A percentile compares a stretch with the other conserved stretches of the same genome.
Conservation (phyloP, 257 asterid species). For the Solanum gracilifrons region DNA sequence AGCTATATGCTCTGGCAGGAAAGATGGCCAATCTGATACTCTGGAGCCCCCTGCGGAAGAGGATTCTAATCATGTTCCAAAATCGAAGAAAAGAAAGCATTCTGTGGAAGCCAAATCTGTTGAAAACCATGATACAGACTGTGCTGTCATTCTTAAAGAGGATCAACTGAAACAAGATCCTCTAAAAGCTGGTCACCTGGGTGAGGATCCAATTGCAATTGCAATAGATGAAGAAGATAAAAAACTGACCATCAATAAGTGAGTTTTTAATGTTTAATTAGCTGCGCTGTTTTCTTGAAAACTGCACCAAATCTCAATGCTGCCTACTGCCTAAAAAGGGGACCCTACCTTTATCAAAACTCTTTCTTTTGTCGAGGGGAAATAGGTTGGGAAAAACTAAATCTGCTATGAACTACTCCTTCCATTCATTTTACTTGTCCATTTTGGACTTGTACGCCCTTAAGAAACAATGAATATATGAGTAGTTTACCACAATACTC, state of each 20-base stretch:
- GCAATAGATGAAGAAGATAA: slow-evolving; percentile 20
- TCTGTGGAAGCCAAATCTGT: slow-evolving; percentile 13
- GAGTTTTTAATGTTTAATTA: slow-evolving; percentile 6
- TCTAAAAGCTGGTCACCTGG: slow-evolving; percentile 8
- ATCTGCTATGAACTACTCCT: not conserved
- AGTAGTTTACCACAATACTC: not conserved
- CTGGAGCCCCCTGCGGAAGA: slow-evolving; percentile 13
- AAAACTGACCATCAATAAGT: slow-evolving; percentile 34
- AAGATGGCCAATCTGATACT: not conserved
- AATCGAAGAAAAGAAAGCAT: slow-evolving; percentile 43
- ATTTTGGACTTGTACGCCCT: not conserved
- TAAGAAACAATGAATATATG: not conserved
- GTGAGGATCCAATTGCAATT: slow-evolving; percentile 16
- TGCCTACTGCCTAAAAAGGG: not conserved
- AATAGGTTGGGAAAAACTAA: not conserved
- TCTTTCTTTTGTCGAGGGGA: not conserved
- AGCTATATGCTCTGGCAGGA: slow-evolving; percentile 23
- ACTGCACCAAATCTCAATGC: not conserved
- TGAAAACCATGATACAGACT: slow-evolving; percentile 8
- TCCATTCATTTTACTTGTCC: not conserved
- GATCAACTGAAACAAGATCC: slow-evolving; percentile 22
- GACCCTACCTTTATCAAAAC: not conserved
- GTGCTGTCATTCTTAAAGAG: slow-evolving; percentile 5
- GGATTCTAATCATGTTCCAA: slow-evolving; percentile 19
- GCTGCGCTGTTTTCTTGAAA: not conserved